Evolutionary conservation across 139 green algal genomes (phyloP).

Genomic region (Haematococcus lacustris): DNA sequence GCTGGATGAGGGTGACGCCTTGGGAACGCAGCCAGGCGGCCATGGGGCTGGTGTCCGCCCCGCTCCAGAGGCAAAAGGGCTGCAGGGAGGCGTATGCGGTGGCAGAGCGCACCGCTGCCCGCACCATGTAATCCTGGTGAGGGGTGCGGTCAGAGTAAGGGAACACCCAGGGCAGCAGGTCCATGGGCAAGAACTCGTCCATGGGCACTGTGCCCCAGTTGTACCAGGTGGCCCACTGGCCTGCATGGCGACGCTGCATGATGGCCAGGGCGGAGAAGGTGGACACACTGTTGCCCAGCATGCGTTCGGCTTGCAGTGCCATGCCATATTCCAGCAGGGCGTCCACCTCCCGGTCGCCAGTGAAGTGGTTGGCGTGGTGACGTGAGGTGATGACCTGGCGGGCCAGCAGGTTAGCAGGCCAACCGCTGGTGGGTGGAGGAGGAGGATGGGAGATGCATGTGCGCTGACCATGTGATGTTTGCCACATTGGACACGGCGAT

Average conservation of each 20-base stretch:
- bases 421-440: neutral
- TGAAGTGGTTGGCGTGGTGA: neutral
- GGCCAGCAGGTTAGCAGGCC: neutral
- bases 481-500: no score
- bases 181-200: slow-evolving; percentile 7
- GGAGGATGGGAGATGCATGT: no score
- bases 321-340: slow-evolving; percentile 18
- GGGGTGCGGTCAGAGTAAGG: slow-evolving; percentile 25
- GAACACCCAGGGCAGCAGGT: slow-evolving; percentile 34
- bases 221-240: slow-evolving; percentile 38
- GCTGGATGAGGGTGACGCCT: neutral
- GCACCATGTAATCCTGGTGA: slow-evolving; percentile 32
- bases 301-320: slow-evolving; percentile 2
- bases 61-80: neutral
- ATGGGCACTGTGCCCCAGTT: slow-evolving; percentile 44
- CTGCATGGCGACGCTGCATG: slow-evolving; percentile 34
- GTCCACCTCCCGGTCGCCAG: neutral
- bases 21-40: neutral
- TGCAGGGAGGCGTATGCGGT: neutral
- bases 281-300: slow-evolving; percentile 41
- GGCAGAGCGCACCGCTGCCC: neutral
- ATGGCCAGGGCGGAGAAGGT: slow-evolving; percentile 35
- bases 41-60: neutral
- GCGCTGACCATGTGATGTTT: neutral
- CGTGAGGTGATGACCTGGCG: slow-evolving; percentile 3